These are phyloP conservation scores for Bidens hawaiensis DNA, from an alignment of 140 eudicot genomes.

Conservation along the genomic window DNA sequence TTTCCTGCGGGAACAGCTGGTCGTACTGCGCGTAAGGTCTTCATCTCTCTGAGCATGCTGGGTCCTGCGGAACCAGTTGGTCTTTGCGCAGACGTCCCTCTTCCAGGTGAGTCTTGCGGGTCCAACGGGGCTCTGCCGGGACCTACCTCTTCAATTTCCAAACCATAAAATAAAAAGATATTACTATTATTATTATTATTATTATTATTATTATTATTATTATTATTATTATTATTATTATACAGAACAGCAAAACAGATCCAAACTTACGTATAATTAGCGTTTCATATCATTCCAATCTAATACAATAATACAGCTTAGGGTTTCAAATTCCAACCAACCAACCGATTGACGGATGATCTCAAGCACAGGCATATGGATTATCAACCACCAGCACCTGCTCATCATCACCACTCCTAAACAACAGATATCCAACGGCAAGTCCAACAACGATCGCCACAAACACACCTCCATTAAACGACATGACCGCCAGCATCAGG, in stretches of 20 bases:
- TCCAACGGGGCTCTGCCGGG: too few relatives aligned
- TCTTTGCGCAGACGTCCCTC: too few relatives aligned
- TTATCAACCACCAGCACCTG: constrained; percentile 33
- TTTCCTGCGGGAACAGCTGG: too few relatives aligned
- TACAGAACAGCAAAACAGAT: constrained; percentile 6
- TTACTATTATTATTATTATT: too few relatives aligned
- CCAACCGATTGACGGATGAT: constrained; percentile 6
- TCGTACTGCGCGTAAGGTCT: too few relatives aligned
- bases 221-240: neutral
- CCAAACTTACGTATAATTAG: constrained; percentile 20
- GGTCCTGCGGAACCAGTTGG: too few relatives aligned
- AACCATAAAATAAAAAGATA: too few relatives aligned
- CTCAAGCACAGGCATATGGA: constrained; percentile 40
- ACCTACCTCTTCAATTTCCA: too few relatives aligned
- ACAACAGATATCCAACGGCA: constrained; percentile 26
- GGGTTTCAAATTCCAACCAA: neutral
- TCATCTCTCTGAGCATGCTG: too few relatives aligned
- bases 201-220: too few relatives aligned
- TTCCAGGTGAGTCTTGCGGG: too few relatives aligned
- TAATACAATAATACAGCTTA: constrained; percentile 14
- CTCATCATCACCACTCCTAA: constrained; percentile 37
- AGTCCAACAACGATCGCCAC: constrained; percentile 29
- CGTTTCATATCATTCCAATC: constrained; percentile 9
- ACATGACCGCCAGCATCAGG: constrained; percentile 66
- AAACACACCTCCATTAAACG: constrained; percentile 48